Evolutionary conservation across 148 eudicot genomes (phyloP).

Genomic region (Rhododendron mucronatum): DNA sequence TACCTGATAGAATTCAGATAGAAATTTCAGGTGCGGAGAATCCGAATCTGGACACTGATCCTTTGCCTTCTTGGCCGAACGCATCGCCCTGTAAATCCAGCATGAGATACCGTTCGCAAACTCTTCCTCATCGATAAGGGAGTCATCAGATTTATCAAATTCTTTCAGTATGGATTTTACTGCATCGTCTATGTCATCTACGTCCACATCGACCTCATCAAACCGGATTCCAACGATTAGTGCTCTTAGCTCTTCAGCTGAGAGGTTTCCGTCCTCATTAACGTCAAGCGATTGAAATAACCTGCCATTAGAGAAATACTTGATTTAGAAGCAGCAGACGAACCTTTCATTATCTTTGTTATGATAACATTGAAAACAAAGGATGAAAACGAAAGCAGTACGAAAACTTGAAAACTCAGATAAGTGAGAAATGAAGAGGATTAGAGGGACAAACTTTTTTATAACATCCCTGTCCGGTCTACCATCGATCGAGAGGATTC

Average conservation of each 20-base stretch:
- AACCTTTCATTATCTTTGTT: not conserved
- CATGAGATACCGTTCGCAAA: slow-evolving; percentile 44
- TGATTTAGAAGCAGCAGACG: not conserved
- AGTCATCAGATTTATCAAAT: slow-evolving; percentile 49
- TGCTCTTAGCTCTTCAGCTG: slow-evolving; percentile 52
- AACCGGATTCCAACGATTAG: slow-evolving; percentile 56
- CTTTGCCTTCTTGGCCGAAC: not conserved
- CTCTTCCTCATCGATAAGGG: slow-evolving; percentile 34
- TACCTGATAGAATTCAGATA: slow-evolving; percentile 2
- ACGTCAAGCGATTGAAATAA: slow-evolving; percentile 47
- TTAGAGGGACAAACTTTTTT: slow-evolving; percentile 11
- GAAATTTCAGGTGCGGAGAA: not conserved
- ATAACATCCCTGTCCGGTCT: slow-evolving; percentile 23
- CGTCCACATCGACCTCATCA: slow-evolving; percentile 38
- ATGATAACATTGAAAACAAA: not conserved
- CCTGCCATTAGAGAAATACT: slow-evolving; percentile 22
- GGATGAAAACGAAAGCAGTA: not conserved
- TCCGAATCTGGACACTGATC: not conserved
- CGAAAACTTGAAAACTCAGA: not conserved
- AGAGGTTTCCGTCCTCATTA: slow-evolving; percentile 38
- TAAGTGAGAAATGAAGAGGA: not conserved
- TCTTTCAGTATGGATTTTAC: slow-evolving; percentile 50
- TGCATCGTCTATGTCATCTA: slow-evolving; percentile 33
- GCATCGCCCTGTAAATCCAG: slow-evolving; percentile 41
- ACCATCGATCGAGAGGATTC: slow-evolving; percentile 25